Evolutionary conservation across 2,329 filamentous ascomycete species (phyloP).

Genomic region (Venturia asperata): DNA sequence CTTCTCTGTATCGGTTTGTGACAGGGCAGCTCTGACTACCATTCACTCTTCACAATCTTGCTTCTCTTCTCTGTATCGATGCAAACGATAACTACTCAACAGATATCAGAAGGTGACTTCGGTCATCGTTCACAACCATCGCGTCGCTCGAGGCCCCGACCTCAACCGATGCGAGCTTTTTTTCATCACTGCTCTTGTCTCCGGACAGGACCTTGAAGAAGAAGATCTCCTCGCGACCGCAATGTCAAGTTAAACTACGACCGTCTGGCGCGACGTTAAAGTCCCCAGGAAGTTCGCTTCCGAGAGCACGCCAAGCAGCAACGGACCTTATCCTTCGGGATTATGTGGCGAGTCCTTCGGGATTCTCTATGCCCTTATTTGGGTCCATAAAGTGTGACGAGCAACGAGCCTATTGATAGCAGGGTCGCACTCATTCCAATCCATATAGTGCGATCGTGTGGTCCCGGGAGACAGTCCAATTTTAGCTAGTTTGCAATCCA

Average conservation of each 20-base stretch:
- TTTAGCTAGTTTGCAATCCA: not conserved
- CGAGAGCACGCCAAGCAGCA: not conserved
- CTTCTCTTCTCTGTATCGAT: not conserved
- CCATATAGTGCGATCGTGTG: too few species aligned
- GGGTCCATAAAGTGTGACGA: too few species aligned
- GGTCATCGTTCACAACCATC: too few species aligned
- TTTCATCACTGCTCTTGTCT: conserved; percentile 7
- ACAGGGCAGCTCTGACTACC: not conserved
- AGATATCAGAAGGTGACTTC: not conserved
- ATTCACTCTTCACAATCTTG: not conserved
- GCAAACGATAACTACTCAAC: not conserved
- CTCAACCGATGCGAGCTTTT: not conserved
- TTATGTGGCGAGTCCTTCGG: too few species aligned
- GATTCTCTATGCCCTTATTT: too few species aligned
- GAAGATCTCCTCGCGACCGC: not conserved
- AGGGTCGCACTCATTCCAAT: too few species aligned
- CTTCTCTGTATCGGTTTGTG: not conserved
- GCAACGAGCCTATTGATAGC: too few species aligned
- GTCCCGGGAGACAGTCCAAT: not conserved
- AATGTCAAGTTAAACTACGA: not conserved
- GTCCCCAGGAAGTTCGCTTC: not conserved
- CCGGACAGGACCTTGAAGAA: conserved; percentile 7
- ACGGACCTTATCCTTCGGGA: too few species aligned
- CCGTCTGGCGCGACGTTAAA: conserved; percentile 1
- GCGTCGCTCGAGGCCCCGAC: too few species aligned